Evolutionary conservation across 202 grass and related monocot species (phyloP), one percentile per base, ranked within the genome.

Genomic region (Zoysia matrella): DNA sequence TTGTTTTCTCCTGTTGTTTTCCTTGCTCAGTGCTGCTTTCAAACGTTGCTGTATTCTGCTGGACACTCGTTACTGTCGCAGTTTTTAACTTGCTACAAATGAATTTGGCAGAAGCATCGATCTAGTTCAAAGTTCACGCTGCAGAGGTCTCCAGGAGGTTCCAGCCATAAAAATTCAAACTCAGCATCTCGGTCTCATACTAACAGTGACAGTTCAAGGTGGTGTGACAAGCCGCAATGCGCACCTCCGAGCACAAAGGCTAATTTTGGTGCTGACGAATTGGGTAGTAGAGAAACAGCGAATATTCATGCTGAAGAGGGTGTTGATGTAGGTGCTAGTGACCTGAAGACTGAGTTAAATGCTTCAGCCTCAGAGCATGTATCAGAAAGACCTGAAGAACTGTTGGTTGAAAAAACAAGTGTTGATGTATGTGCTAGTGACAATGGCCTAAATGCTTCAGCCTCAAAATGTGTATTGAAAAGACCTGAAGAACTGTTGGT

Each of bases 81-180:
- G 49, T 79, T 87, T 14, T 43, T 77, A 73, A 85, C 53, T 67
- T 42, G 15, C 1, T 73, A 50, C 69, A 49, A 43, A 44, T 42
- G n/a, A 1, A 55, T 71, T 49, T 62, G 0, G 12, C 90, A 98
- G 92, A 98, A 98, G 74, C 89, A 95, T 51, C 90, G 90, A 65
- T 88, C 82, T 30, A 93, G 87, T 83, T 88, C 86, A 47, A 98
- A 98, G 68, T 90, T 90, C 61, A 78, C 87, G 41, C 40, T 88
- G 61, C 92, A 95, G 73, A 98, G 79, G 72, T 80, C 89, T 73
- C 75, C 84, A 48, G 92, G 69, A 60, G 69, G 68, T 82, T 87
- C 89, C 7, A 85, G 40, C 47, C 51, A 75, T 83, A 91, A 84
- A 88, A 56, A 60, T 76, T 73, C 69, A 56, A 86, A 85, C 47